phyloP scores from a whole-genome alignment of 2,329 filamentous ascomycete species.

The Talaromyces verruculosus region DNA sequence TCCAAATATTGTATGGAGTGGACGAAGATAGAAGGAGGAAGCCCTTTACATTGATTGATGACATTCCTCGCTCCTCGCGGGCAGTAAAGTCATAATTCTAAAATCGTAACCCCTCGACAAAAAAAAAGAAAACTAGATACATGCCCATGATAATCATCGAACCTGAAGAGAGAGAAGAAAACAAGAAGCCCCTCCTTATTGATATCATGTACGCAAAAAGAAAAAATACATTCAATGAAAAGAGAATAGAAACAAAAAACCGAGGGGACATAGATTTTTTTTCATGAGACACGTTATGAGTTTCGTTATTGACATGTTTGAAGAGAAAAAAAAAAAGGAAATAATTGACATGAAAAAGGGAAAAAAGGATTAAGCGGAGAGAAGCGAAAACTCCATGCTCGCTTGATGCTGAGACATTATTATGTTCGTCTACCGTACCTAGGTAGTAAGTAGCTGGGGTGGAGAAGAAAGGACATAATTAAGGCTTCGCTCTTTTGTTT shows the following conservation, averaged over 20 bases:
- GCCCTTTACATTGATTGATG: neutral
- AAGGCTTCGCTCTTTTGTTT: constrained; percentile 7
- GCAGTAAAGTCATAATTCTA: neutral
- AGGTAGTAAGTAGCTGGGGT: neutral
- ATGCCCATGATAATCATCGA: neutral
- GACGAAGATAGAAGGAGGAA: neutral
- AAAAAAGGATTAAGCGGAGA: neutral
- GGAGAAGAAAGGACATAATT: constrained; percentile 1
- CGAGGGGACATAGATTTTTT: constrained; percentile 11
- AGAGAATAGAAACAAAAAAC: constrained; percentile 2
- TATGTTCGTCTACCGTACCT: neutral
- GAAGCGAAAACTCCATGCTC: constrained; percentile 13
- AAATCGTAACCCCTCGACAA: neutral
- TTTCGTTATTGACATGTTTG: constrained; percentile 19
- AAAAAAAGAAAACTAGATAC: neutral
- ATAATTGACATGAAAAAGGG: constrained; percentile 2
- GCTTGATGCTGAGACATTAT: constrained; percentile 17
- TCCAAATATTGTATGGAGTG: neutral
- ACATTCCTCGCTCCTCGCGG: neutral
- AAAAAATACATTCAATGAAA: constrained; percentile 13
- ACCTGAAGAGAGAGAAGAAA: neutral
- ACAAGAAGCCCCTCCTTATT: constrained; percentile 5
- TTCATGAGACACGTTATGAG: constrained; percentile 16
- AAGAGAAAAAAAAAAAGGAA: neutral
- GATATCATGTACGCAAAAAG: constrained; percentile 12